A percentile compares a stretch with the other conserved stretches of the same genome.
Conservation (phyloP, 345 rosid genomes). For the Eucalyptus melliodora region DNA sequence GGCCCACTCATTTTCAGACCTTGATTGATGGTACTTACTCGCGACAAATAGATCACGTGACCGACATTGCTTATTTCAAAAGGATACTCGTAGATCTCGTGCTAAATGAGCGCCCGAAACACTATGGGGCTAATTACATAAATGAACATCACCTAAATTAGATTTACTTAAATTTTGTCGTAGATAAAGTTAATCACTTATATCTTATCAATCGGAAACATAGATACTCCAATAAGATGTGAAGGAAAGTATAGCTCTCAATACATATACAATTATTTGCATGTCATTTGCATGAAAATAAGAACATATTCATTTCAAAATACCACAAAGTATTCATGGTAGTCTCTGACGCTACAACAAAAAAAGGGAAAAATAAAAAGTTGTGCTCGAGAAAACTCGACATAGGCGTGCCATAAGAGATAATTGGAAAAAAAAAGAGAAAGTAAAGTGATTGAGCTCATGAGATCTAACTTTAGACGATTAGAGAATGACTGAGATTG, state of each 20-base stretch:
- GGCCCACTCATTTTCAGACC: background rate
- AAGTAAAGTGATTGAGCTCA: background rate
- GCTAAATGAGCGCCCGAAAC: background rate
- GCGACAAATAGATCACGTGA: background rate
- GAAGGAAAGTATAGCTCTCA: accelerated
- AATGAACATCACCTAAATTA: background rate
- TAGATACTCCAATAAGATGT: background rate
- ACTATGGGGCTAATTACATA: background rate
- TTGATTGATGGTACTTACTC: background rate
- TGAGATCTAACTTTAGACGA: background rate
- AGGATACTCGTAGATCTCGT: background rate
- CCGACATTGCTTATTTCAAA: background rate
- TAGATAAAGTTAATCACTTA: background rate
- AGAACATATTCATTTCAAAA: background rate
- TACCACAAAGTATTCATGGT: background rate
- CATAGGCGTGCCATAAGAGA: background rate
- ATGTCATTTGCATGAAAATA: background rate
- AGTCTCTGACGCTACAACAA: background rate
- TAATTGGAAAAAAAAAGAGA: background rate
- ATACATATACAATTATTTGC: background rate
- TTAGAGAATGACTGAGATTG: background rate
- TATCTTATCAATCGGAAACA: background rate
- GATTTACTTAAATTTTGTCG: background rate
- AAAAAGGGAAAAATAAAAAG: background rate
- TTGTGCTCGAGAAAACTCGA: background rate